Evolutionary conservation across 352 stramenopile species (phyloP), one percentile per base, ranked within the genome.

Genomic region (Pythium brassicae): DNA sequence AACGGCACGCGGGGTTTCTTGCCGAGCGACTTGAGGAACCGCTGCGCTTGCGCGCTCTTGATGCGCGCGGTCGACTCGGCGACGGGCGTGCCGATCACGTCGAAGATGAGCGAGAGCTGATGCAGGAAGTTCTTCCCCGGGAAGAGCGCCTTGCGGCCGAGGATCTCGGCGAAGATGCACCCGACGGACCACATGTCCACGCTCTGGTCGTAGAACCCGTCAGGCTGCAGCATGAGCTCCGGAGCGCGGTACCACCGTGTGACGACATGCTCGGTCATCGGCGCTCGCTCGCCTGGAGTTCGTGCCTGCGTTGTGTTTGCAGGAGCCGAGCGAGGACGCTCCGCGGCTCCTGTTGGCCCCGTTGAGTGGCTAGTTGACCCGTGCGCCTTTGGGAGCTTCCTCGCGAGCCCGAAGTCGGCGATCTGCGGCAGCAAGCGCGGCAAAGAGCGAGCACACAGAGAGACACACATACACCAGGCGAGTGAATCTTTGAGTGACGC

Each of bases 161-260:
- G 64, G 27, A 93, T 87, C 59, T 91, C 83, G 2, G 80, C 83
- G 25, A 91, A 89, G 55, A 93, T 93, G 53, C 83, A 93, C 10
- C 83, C 83, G 7, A 93, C 75, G 8, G 78, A 94, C 90, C 90
- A 97, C 86, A 97, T 97, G 61, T 97, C 90, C 11, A 97, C 78
- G 40, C 80, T 89, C 32, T 84, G 67, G 54, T 87, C 87, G 62
- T 97, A 97, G 14, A 89, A 63, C 12, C 89, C 85, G 32, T 97
- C 86, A 0, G 83, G 86, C 55, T 89, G 86, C 23, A 97, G 78
- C 85, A 97, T 97, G 26, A 97, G 73, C 62, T 97, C 89, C 0
- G 90, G 90, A 2, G 87, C 81, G 44, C 90, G 79, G 62, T 97
- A 97, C 89, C 87, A 97, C 9, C 87, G 77, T 3, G 89, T 97